Evolutionary conservation across 108 stramenopile species (phyloP).

Genomic region (Pseudonitzschia multiseries): DNA sequence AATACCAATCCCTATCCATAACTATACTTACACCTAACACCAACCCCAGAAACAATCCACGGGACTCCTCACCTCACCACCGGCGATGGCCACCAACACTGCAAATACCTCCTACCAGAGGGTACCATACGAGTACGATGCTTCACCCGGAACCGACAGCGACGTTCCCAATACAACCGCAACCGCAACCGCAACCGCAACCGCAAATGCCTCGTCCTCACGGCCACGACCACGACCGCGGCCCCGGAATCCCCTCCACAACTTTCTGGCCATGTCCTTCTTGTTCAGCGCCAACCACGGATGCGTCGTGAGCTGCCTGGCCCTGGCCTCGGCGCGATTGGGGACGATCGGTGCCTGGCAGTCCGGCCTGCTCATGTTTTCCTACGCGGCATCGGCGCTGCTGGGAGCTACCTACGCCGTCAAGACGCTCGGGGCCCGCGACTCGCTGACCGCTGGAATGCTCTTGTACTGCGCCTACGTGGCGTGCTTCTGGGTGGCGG

Average conservation of each 20-base stretch:
- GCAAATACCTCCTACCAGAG: not conserved
- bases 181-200: too few relatives aligned
- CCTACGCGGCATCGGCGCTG: conserved; percentile 69
- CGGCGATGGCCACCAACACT: not conserved
- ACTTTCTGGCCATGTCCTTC: conserved; percentile 59
- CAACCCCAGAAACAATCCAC: too few relatives aligned
- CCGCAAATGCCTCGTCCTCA: too few relatives aligned
- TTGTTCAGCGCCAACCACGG: conserved; percentile 72
- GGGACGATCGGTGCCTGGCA: conserved; percentile 59
- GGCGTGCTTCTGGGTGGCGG: conserved; percentile 57
- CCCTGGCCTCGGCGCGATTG: conserved; percentile 59
- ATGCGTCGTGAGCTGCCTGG: conserved; percentile 52
- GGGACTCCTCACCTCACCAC: too few relatives aligned
- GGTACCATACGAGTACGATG: not conserved
- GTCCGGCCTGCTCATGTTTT: conserved; percentile 56
- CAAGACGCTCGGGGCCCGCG: conserved; percentile 50
- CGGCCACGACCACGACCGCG: not conserved
- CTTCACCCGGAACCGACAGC: not conserved
- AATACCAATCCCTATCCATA: too few relatives aligned
- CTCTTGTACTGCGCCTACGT: conserved; percentile 71
- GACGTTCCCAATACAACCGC: not conserved
- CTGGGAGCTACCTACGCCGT: conserved; percentile 67
- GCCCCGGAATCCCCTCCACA: not conserved
- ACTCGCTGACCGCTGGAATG: conserved; percentile 67
- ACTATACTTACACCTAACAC: too few relatives aligned